Evolutionary conservation across 106 monocot species (phyloP).

Genomic region (Allium sativum): DNA sequence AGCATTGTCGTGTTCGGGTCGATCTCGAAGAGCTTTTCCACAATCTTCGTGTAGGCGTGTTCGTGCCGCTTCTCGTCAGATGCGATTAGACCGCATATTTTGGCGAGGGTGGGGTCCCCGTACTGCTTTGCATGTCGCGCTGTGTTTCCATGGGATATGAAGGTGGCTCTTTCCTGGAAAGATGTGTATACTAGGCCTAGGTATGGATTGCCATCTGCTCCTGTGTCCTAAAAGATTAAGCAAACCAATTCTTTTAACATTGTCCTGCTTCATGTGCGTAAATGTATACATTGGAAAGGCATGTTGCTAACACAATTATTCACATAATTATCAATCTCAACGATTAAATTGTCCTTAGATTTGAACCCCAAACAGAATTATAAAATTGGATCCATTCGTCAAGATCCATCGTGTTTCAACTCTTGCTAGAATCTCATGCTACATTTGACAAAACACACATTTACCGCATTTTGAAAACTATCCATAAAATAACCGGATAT

Average conservation of each 20-base stretch:
- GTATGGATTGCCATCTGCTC: conserved; percentile 34
- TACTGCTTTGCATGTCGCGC: conserved; percentile 41
- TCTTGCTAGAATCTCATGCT: neutral
- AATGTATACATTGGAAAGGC: no score
- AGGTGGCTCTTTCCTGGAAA: conserved; percentile 55
- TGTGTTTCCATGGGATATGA: conserved; percentile 52
- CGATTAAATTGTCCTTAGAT: neutral
- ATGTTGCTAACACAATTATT: no score
- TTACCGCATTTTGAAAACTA: no score
- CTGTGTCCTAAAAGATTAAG: neutral
- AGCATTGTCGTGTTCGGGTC: conserved; percentile 41
- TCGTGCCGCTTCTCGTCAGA: conserved; percentile 43
- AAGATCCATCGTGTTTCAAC: neutral
- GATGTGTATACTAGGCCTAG: conserved; percentile 44
- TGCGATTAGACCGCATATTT: conserved; percentile 49
- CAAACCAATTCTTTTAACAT: no score
- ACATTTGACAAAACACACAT: no score
- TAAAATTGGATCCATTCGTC: neutral
- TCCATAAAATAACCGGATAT: no score
- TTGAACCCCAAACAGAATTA: neutral
- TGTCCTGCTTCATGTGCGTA: no score
- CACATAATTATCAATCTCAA: no score
- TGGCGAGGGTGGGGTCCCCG: conserved; percentile 39
- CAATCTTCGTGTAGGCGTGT: neutral
- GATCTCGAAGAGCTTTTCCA: conserved; percentile 32